Base-by-base conservation (phyloP, 345 rosid species). In the Gossypium longicalyx region DNA sequence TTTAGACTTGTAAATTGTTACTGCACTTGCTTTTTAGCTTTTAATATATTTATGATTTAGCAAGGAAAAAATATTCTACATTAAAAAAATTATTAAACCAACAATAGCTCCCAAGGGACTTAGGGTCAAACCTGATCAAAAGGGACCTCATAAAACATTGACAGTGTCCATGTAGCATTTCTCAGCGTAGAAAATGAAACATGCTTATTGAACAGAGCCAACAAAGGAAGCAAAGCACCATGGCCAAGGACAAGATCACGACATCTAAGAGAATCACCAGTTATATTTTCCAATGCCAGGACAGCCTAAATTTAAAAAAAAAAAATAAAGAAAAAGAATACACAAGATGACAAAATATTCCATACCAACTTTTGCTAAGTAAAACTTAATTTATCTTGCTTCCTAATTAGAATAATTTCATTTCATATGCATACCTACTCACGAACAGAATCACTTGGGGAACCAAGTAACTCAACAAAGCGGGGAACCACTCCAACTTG, bases 221-320 rank as follows among this genome's bases (percentile, higher is more conserved):
- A 77, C 74, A 88, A 54, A 12, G 88, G 89, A 27, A 81, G 48
- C 64, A 90, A 68, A 1, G 87, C 89, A 15, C 89, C 88, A 67
- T 79, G 72, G 3, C 60, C 7, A 45, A 90, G 86, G 53, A 90
- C 90, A 69, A 80, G 83, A 80, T 90, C 86, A 51, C 92, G 83
- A 71, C 83, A 88, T 25, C 58, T 76, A 2, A 85, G 78, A 11
- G 89, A 84, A 43, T 87, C 90, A 68, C 88, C 92, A 48, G 90
- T 83, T 67, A 90, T 83, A 71, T 87, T 90, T n/a, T 89, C 90
- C 82, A 88, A 72, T 19, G 86, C 92, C 90, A 86, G 84, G 13
- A 87, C 69, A 71, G 85, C 92, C 94, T 90, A 59, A 43, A 69
- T 15, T 57, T 0, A 3, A 27, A 27, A 27, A 27, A 25, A 0